Evolutionary conservation across 768 basidiomycete species (phyloP), one percentile per base, ranked within the genome.

Genomic region (Russula emetica): DNA sequence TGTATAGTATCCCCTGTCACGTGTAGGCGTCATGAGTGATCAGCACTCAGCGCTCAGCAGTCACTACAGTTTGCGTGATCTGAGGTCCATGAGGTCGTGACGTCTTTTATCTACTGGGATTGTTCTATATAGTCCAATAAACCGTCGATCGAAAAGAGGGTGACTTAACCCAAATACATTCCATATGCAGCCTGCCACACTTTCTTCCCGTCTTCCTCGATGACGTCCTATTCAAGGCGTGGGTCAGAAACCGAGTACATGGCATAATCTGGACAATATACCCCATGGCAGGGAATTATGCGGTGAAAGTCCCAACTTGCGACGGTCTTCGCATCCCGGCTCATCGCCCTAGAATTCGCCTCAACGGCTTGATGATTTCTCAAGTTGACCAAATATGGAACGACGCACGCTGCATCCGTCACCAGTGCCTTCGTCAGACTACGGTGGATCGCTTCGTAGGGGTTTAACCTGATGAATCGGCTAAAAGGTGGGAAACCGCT

Each of bases 201-300:
- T 9, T 73, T 71, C 60, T 76, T 76, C 6, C 75, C 80, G 6
- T 75, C 74, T 0, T 71, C 74, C 70, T 80, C 78, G 62, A 82
- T 77, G 13, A 80, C 76, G 45, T 79, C 78, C 69, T 72, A 59
- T 66, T 71, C 52, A 68, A 67, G 42, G 32, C 9, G 20, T 49
- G 32, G 5, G 34, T 30, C 13, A 56, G 26, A 20, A 51, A 13
- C 45, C 6, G 26, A 22, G 6, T 13, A 16, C 10, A n/a, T 16
- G 10, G 42, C n/a, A 38, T 18, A 28, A 34, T 54, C 50, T 16
- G 44, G 59, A 14, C n/a, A 22, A 68, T 78, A 63, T 59, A 81
- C 81, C 30, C 80, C 82, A 72, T 90, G 88, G 66, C 88, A 90
- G 62, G 87, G 86, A 50, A 90, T 89, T 66, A 90, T 85, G 50